Conservation (phyloP, 192 early-diverging fungal genomes). For the Kappamyces sp. region DNA sequence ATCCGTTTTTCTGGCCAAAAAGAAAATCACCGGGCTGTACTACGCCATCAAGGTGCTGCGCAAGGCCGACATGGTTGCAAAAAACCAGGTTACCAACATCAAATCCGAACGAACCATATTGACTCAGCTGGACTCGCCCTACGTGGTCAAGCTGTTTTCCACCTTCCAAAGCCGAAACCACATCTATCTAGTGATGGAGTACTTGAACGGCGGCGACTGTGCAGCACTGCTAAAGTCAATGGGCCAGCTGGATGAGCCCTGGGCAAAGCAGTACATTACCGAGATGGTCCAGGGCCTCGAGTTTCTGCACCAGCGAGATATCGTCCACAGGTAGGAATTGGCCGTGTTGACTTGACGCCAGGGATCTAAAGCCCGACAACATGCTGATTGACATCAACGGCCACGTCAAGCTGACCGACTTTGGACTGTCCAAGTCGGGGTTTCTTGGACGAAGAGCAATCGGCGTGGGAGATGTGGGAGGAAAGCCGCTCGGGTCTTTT, state of each 20-base stretch:
- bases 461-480: slow-evolving; percentile 38
- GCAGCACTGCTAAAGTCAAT: slow-evolving; percentile 74
- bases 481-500: slow-evolving; percentile 15
- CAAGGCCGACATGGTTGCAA: slow-evolving; percentile 85
- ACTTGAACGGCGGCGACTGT: slow-evolving; percentile 84
- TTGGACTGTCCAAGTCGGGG: slow-evolving; percentile 77
- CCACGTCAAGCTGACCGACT: slow-evolving; percentile 83
- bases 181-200: slow-evolving; percentile 83
- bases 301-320: slow-evolving; percentile 69
- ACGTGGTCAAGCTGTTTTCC: slow-evolving; percentile 78
- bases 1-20: slow-evolving; percentile 79
- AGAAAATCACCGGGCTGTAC: slow-evolving; percentile 76
- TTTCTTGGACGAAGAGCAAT: slow-evolving; percentile 72
- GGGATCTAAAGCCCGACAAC: slow-evolving; percentile 84
- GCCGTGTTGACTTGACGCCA: slow-evolving; percentile 22
- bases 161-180: slow-evolving; percentile 81
- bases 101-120: slow-evolving; percentile 85
- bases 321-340: slow-evolving; percentile 69
- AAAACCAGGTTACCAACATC: slow-evolving; percentile 88
- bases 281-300: slow-evolving; percentile 77
- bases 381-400: slow-evolving; percentile 78
- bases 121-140: slow-evolving; percentile 79
- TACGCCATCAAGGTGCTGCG: slow-evolving; percentile 82
- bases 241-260: slow-evolving; percentile 67
- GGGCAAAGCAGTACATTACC: slow-evolving; percentile 78